A percentile compares a stretch with the other conserved stretches of the same genome.
Conservation (phyloP, 2,329 filamentous ascomycete genomes). For the Plectosphaerella plurivora region DNA sequence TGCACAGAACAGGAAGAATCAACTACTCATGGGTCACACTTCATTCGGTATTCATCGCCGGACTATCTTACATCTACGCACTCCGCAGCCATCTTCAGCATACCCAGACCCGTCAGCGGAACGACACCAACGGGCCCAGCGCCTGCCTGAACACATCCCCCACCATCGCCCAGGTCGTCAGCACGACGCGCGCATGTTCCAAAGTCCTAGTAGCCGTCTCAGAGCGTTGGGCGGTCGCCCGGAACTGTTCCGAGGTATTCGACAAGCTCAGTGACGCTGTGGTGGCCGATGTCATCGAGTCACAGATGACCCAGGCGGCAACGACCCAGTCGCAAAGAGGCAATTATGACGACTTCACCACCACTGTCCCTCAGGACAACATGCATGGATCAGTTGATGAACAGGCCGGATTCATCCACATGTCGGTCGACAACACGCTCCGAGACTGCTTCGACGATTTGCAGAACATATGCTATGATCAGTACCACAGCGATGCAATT, state of each 20-base stretch:
- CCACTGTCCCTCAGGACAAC: background rate
- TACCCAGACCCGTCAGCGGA: slow-evolving; percentile 9
- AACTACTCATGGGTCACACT: slow-evolving; percentile 46
- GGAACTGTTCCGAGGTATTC: slow-evolving; percentile 36
- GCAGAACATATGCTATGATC: slow-evolving; percentile 15
- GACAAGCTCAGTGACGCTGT: slow-evolving; percentile 37
- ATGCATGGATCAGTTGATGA: background rate
- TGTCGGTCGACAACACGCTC: slow-evolving; percentile 32
- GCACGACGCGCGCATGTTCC: slow-evolving; percentile 35
- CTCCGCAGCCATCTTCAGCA: slow-evolving; percentile 32
- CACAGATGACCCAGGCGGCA: slow-evolving; percentile 1
- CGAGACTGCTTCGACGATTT: slow-evolving; percentile 29
- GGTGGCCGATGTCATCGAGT: slow-evolving; percentile 31
- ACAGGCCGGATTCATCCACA: slow-evolving; percentile 11
- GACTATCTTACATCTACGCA: slow-evolving; percentile 37
- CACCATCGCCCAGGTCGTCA: slow-evolving; percentile 35
- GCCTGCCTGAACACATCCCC: slow-evolving; percentile 25
- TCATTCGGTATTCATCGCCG: slow-evolving; percentile 42
- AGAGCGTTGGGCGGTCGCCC: slow-evolving; percentile 33
- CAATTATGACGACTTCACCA: background rate
- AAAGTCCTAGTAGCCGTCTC: slow-evolving; percentile 39
- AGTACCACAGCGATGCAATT: slow-evolving; percentile 16
- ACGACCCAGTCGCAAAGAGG: too few species aligned
- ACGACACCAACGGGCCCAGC: slow-evolving; percentile 1
- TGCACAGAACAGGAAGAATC: slow-evolving; percentile 38